Percentiles rank a stretch among this genome's conserved stretches.
phyloP scores from a whole-genome alignment of 2,329 filamentous ascomycete species.

The Delphinella strobiligena region DNA sequence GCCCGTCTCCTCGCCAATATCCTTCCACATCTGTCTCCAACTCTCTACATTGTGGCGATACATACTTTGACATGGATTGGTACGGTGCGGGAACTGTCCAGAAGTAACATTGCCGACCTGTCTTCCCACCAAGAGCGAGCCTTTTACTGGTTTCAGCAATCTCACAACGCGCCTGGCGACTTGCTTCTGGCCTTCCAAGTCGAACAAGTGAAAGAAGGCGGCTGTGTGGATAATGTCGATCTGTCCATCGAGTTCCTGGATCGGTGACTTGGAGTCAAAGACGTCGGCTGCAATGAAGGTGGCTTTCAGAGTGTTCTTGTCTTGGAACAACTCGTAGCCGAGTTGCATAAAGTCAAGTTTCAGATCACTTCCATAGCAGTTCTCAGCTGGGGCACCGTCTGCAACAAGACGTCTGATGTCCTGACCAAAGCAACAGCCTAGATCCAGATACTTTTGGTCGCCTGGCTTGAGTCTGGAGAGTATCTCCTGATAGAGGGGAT shows the following conservation, averaged over 20 bases:
- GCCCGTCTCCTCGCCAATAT: slow-evolving; percentile 25
- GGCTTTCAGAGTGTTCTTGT: slow-evolving; percentile 19
- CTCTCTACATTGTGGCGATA: slow-evolving; percentile 27
- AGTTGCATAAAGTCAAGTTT: slow-evolving; percentile 22
- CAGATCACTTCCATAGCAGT: slow-evolving; percentile 23
- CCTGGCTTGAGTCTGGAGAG: slow-evolving; percentile 13
- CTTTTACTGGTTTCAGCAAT: slow-evolving; percentile 22
- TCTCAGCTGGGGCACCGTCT: slow-evolving; percentile 23
- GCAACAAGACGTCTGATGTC: slow-evolving; percentile 26
- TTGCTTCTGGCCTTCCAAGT: slow-evolving; percentile 26
- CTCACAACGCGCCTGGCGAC: slow-evolving; percentile 21
- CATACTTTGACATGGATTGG: slow-evolving; percentile 13
- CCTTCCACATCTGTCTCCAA: slow-evolving; percentile 26
- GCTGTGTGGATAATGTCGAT: slow-evolving; percentile 30
- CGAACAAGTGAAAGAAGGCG: slow-evolving; percentile 34
- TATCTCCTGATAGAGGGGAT: slow-evolving; percentile 16
- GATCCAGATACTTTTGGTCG: slow-evolving; percentile 24
- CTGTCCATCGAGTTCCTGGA: slow-evolving; percentile 21
- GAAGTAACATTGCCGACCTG: slow-evolving; percentile 23
- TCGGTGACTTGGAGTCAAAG: slow-evolving; percentile 17
- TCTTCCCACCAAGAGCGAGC: slow-evolving; percentile 26
- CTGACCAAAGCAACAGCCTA: slow-evolving; percentile 29
- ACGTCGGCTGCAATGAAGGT: slow-evolving; percentile 24
- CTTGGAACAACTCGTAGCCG: slow-evolving; percentile 27
- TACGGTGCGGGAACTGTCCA: slow-evolving; percentile 14